These are phyloP conservation scores for Mortierella sp. DNA, from an alignment of 371 early-diverging fungal species.

Conservation along the genomic window DNA sequence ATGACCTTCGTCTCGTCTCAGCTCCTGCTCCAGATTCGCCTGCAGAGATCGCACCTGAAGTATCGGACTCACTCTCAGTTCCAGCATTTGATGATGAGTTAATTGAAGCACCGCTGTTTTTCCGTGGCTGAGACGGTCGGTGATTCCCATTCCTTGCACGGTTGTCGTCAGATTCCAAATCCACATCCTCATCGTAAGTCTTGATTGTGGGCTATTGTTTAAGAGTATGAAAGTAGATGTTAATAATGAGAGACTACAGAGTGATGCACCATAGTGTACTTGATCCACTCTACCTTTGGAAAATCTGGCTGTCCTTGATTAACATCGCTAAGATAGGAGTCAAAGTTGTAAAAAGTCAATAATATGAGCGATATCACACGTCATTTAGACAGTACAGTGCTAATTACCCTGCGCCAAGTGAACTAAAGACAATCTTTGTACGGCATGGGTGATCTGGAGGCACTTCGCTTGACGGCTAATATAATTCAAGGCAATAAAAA, in stretches of 20 bases:
- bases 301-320: slow-evolving; percentile 26
- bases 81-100: slow-evolving; percentile 39
- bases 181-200: slow-evolving; percentile 79
- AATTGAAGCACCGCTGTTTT: slow-evolving; percentile 39
- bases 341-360: neutral
- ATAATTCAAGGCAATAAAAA: neutral
- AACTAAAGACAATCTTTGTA: slow-evolving; percentile 49
- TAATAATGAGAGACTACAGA: neutral
- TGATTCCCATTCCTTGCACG: slow-evolving; percentile 23
- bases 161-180: slow-evolving; percentile 66
- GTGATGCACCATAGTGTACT: neutral
- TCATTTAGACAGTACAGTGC: neutral
- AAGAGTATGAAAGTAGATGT: neutral
- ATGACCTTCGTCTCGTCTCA: slow-evolving; percentile 46
- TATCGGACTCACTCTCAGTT: slow-evolving; percentile 42
- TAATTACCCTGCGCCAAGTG: slow-evolving; percentile 27
- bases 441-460: slow-evolving; percentile 71
- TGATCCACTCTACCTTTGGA: slow-evolving; percentile 27
- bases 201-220: slow-evolving; percentile 72
- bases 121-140: slow-evolving; percentile 24
- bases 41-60: slow-evolving; percentile 34
- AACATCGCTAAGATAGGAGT: slow-evolving; percentile 10
- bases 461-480: slow-evolving; percentile 63
- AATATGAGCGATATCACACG: neutral
- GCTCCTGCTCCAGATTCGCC: slow-evolving; percentile 37